Base-by-base conservation (phyloP, 2,329 filamentous ascomycete genomes). In the Pezicula neosporulosa region DNA sequence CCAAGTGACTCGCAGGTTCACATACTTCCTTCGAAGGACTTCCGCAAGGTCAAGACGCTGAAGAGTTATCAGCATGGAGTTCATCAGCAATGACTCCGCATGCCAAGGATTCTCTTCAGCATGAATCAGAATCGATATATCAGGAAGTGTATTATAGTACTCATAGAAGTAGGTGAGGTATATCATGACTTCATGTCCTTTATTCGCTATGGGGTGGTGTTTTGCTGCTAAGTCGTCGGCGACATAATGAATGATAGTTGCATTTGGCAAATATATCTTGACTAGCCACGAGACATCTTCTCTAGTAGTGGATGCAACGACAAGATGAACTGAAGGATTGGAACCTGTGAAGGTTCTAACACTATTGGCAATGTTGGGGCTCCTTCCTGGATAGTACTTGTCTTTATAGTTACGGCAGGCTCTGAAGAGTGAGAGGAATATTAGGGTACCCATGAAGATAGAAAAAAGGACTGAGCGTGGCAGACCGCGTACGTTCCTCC, bases 121-220 rank as follows among this genome's bases (percentile, higher is more conserved):
- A 61, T 86, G 83, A 65, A 82, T 77, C 67, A 87, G 83, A 56
- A 86, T 76, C 30, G 72, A 71, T 54, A 84, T 72, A 49, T 83
- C 80, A 2, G 80, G 75, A 4, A 86, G 72, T 3, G 71, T 60
- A 55, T 85, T 73, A 67, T 86, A 86, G 63, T 79, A 75, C 62
- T 83, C 80, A 59, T 83, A 76, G 59, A 86, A 75, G 65, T 82
- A 85, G 37, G 74, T 78, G 36, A 84, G 71, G 62, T 86, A 85
- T 7, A 82, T 75, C 68, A 82, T 78, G 33, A 79, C 81, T 66
- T 86, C 83, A 59, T 83, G 78, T 33, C 83, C 83, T 64, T 83
- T 83, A 60, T 81, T 80, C 50, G 74, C 72, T 0, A 77, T 77
- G 1, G 78, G 74, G 52, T 77, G 76, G 19, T 76, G 68, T 13